Conservation (phyloP, 345 rosid species). For the Citrus mangshanensis region DNA sequence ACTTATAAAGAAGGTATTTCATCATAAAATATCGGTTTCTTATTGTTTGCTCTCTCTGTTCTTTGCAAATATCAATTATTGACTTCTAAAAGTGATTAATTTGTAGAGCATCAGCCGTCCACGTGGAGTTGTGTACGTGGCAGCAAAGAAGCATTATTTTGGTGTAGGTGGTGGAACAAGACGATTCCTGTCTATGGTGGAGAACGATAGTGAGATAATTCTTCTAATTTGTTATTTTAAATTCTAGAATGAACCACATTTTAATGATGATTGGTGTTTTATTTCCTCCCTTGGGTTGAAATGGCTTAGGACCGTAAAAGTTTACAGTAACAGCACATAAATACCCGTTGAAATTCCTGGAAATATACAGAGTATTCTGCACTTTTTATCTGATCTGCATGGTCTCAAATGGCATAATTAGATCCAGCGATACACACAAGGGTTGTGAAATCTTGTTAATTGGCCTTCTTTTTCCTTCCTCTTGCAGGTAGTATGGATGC, state of each 20-base stretch:
- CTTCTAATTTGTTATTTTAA: neutral
- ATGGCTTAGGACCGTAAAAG: too few species aligned
- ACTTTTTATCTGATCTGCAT: neutral
- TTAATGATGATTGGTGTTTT: neutral
- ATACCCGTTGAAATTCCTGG: neutral
- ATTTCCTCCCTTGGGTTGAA: neutral
- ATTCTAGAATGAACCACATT: neutral
- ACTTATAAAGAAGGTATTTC: conserved; percentile 67
- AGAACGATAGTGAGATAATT: conserved; percentile 63
- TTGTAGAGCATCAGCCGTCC: conserved; percentile 57
- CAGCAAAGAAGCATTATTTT: conserved; percentile 91
- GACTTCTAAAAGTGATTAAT: conserved; percentile 18
- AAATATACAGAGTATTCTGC: neutral
- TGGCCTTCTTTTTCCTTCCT: neutral
- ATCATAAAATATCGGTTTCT: neutral
- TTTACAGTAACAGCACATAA: neutral
- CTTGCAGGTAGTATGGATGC: conserved; percentile 56
- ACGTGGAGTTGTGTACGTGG: conserved; percentile 70
- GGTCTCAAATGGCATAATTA: neutral
- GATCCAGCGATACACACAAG: neutral
- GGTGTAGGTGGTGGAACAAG: conserved; percentile 98
- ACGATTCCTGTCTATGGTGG: conserved; percentile 72
- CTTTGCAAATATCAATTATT: neutral
- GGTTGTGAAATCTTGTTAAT: neutral
- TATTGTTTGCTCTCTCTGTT: neutral